Base-by-base conservation (phyloP, 805 yeast species). In the Myxozyma melibiosi region DNA sequence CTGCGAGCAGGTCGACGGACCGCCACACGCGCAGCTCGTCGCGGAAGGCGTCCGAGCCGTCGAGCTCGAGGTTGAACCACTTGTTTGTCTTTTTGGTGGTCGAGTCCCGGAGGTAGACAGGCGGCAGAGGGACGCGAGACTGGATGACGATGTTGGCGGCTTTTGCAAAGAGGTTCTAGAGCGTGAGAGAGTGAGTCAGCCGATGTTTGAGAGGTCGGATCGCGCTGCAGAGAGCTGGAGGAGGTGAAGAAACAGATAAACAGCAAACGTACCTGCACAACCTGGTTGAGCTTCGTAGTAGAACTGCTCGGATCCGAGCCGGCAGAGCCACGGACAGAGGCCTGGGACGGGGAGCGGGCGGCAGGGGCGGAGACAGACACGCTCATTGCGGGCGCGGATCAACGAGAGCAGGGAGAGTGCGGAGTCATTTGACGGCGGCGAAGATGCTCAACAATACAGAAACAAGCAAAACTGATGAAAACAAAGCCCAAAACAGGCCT, bases 1-100 rank as follows among this genome's bases (percentile, higher is more conserved):
- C 56, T 7, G 48, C 4, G n/a, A 42, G 40, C 45, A 16, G 55
- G 18, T 54, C 61, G 28, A 55, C 54, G 5, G 74, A 57, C 53
- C 78, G 78, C 96, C 96, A 89, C 2, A 77, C 73, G 52, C 76
- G 73, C 48, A 88, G 72, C 39, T 84, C 88, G n/a, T 84, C 89
- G 37, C 78, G 76, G 49, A 72, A 67, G 11, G 60, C 61, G 48
- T 71, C 76, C 16, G 65, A 62, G 57, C 75, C 79, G 53, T 72
- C 72, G 20, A 72, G 57, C 54, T 75, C 78, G 9, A 76, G 66
- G 51, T 74, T 75, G 66, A 76, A 76, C 79, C 71, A 70, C 47
- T 66, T 70, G 64, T 59, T 66, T 44, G 59, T 62, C 5, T 66
- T 66, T 25, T 47, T 46, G 14, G 68, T 44, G 9, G 65, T 41